Base-by-base conservation (phyloP, 805 yeast genomes). In the Isabelozyma heimii region DNA sequence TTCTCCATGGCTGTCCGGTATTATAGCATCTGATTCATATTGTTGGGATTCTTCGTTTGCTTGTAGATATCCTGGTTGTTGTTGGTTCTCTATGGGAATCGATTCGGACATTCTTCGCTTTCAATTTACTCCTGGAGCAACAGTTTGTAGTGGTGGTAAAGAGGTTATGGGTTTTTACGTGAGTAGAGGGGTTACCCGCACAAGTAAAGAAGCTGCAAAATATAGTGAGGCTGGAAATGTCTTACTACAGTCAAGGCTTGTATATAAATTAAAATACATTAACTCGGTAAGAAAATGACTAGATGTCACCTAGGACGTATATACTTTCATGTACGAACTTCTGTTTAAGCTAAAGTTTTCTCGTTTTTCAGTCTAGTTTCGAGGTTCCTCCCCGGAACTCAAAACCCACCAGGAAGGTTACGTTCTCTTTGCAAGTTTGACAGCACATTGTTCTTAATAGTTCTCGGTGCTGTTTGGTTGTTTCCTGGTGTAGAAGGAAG, bases 71-170 rank as follows among this genome's bases (percentile, higher is more conserved):
- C 9, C n/a, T 8, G 40, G 40, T 13, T 43, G 39, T 4, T 58
- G 56, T 43, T 60, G 63, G 13, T 59, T 54, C 26, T 57, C 55
- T 37, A 62, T 47, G 12, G 70, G 65, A 5, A 67, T 56, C 43
- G 63, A 59, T 47, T 69, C 74, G 5, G 73, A 67, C 73, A 69
- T 69, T 28, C 37, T 45, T 43, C 35, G 10, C n/a, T 30, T 5
- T 10, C n/a, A 30, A 30, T 30, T 30, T 30, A 30, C 35, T 13
- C 35, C 35, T 30, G 4, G 35, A 13, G 10, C 35, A 30, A 30
- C 35, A 30, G 10, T 2, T 2, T 1, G n/a, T 30, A 30, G 35
- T 30, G n/a, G 8, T 30, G 2, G n/a, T 13, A 4, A 30, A 3
- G 35, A 30, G 35, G 35, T 30, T 30, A 30, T 30, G 35, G 35